phyloP scores from a whole-genome alignment of 192 early-diverging fungal species.

The Gamsiella multidivaricata region DNA sequence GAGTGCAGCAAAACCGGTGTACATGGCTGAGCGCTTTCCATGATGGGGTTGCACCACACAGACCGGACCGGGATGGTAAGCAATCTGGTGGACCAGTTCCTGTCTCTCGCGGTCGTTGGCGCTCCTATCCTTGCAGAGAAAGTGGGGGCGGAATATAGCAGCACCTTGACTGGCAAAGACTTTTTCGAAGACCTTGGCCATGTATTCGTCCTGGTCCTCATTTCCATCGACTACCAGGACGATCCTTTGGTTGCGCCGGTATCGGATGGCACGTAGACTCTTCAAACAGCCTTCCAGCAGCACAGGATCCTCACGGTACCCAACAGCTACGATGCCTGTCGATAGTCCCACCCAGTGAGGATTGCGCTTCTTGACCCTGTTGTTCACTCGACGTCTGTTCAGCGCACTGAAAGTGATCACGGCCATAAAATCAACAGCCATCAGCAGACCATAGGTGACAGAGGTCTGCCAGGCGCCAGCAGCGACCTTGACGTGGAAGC shows the following conservation, averaged over 20 bases:
- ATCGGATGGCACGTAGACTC: conserved; percentile 42
- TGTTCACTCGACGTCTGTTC: conserved; percentile 35
- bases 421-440: conserved; percentile 51
- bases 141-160: conserved; percentile 30
- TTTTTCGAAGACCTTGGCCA: conserved; percentile 39
- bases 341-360: conserved; percentile 43
- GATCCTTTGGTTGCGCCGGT: conserved; percentile 38
- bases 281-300: conserved; percentile 47
- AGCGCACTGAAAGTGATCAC: conserved; percentile 44
- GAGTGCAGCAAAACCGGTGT: conserved; percentile 61
- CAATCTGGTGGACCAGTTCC: conserved; percentile 38
- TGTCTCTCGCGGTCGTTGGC: conserved; percentile 16
- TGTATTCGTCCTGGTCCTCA: conserved; percentile 45
- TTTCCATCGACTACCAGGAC: conserved; percentile 46
- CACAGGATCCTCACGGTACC: conserved; percentile 46
- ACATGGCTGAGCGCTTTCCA: conserved; percentile 67
- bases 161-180: conserved; percentile 39
- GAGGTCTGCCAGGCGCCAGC: conserved; percentile 53
- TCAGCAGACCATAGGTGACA: conserved; percentile 49
- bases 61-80: conserved; percentile 46
- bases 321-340: conserved; percentile 48
- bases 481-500: conserved; percentile 49
- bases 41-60: conserved; percentile 64
- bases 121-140: conserved; percentile 35
- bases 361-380: conserved; percentile 32